A percentile compares a stretch with the other conserved stretches of the same genome.
Evolutionary conservation across 208 protist genomes (phyloP).

Genomic region (Acanthamoeba triangularis): DNA sequence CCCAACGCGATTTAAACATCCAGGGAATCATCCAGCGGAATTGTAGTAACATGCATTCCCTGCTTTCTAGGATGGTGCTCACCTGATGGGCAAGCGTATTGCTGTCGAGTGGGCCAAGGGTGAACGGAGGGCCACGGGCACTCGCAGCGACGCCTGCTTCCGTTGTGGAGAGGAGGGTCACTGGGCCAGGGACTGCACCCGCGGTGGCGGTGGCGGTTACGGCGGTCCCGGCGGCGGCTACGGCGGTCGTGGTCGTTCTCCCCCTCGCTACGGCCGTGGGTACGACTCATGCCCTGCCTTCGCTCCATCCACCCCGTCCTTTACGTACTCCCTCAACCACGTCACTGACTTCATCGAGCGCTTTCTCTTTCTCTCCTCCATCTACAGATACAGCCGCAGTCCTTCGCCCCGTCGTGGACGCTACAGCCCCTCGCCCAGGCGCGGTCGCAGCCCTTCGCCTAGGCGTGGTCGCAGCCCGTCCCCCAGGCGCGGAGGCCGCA

Average conservation of each 20-base stretch:
- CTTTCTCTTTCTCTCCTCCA: too few relatives aligned
- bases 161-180: constrained; percentile 47
- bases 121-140: neutral
- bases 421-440: constrained; percentile 35
- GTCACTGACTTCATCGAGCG: too few relatives aligned
- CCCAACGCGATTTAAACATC: too few relatives aligned
- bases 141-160: constrained; percentile 57
- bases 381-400: neutral
- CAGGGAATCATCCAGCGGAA: too few relatives aligned
- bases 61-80: neutral
- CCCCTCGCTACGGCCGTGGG: constrained; percentile 7
- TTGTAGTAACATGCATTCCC: neutral
- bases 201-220: neutral
- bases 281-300: neutral
- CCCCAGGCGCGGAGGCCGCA: neutral
- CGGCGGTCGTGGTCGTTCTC: constrained; percentile 40
- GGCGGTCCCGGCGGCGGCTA: constrained; percentile 4
- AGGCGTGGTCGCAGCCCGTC: constrained; percentile 27
- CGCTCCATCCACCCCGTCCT: too few relatives aligned
- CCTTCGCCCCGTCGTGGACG: neutral
- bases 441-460: constrained; percentile 1
- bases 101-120: constrained; percentile 78
- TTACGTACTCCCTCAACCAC: too few relatives aligned
- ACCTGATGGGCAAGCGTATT: constrained; percentile 56
- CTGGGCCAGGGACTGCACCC: constrained; percentile 65